Evolutionary conservation across 345 rosid species (phyloP).

Genomic region (Schrenkiella parvula): DNA sequence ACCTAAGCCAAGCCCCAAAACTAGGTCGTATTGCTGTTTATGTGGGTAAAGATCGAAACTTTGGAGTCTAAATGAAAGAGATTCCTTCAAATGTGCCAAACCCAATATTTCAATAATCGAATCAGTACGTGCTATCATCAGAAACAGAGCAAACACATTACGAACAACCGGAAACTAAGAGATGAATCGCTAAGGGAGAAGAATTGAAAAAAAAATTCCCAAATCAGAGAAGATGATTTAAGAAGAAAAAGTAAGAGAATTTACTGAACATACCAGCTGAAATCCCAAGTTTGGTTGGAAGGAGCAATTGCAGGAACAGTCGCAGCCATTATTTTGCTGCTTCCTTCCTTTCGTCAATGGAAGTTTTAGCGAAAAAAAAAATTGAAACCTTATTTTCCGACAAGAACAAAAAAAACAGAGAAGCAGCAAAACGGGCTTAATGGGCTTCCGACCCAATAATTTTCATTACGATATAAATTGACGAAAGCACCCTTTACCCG

Average conservation of each 20-base stretch:
- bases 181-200: background rate
- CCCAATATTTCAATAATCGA: background rate
- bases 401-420: background rate
- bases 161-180: background rate
- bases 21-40: background rate
- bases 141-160: background rate
- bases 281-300: slow-evolving; percentile 43
- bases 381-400: background rate
- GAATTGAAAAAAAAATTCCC: background rate
- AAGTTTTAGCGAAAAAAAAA: background rate
- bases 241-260: background rate
- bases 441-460: background rate
- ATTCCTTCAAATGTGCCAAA: background rate
- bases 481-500: background rate
- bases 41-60: slow-evolving; percentile 1
- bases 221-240: background rate
- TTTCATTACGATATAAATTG: background rate
- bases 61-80: background rate
- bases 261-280: slow-evolving; percentile 43
- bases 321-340: slow-evolving; percentile 24
- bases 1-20: background rate
- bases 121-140: background rate
- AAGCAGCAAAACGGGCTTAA: background rate
- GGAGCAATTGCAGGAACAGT: slow-evolving; percentile 12
- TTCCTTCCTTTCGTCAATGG: slow-evolving; percentile 19